Percentiles rank a stretch among this genome's conserved stretches.
These are phyloP conservation scores for Diaporthe aspalathi DNA, from an alignment of 2,329 filamentous ascomycete genomes.

Conservation along the genomic window DNA sequence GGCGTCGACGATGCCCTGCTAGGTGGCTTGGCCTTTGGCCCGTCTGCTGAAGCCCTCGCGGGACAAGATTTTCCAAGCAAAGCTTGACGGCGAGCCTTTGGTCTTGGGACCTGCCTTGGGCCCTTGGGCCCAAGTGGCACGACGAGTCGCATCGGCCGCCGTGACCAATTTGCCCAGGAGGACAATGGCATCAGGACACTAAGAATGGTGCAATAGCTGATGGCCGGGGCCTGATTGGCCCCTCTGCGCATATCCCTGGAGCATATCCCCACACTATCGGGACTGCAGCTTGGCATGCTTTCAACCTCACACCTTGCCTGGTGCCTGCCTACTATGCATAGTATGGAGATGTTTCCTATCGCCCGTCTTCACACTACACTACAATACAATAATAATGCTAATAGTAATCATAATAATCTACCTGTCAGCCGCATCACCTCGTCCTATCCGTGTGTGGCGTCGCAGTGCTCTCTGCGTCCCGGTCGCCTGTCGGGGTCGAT, in stretches of 20 bases:
- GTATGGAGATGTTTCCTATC: too few relatives aligned
- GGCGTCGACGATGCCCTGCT: neutral
- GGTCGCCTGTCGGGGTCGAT: neutral
- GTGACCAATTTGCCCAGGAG: constrained; percentile 2
- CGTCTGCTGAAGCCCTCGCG: constrained; percentile 1
- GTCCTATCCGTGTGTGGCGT: neutral
- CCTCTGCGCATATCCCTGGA: constrained; percentile 7
- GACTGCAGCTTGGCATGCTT: constrained; percentile 15
- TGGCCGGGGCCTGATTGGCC: constrained; percentile 13
- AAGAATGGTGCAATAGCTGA: constrained; percentile 32
- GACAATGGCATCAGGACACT: constrained; percentile 34
- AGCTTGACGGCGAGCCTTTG: constrained; percentile 1
- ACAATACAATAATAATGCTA: too few relatives aligned
- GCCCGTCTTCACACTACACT: too few relatives aligned
- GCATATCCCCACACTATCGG: constrained; percentile 10
- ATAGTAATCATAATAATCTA: too few relatives aligned
- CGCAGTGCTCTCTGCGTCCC: neutral
- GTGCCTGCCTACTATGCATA: too few relatives aligned
- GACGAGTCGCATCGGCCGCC: constrained; percentile 10
- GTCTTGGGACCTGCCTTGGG: neutral
- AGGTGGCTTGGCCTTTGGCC: too few relatives aligned
- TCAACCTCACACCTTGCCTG: constrained; percentile 20
- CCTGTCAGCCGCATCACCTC: constrained; percentile 28
- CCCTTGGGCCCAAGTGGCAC: neutral
- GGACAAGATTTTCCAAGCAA: constrained; percentile 20